Evolutionary conservation across 257 asterid genomes (phyloP).

Genomic region (Mentha longifolia): DNA sequence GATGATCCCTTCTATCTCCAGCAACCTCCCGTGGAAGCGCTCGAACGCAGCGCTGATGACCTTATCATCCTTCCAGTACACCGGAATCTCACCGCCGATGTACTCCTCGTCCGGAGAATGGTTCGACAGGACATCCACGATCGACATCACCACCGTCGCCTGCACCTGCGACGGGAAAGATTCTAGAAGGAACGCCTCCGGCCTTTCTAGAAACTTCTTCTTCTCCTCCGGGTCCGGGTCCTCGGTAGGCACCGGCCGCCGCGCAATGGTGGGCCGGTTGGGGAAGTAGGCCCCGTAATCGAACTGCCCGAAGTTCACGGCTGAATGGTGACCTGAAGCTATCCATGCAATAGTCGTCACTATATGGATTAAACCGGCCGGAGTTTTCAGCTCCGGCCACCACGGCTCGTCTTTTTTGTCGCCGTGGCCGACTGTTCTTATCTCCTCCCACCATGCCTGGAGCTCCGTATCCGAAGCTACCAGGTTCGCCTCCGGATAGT

Average conservation of each 20-base stretch:
- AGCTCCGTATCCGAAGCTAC: slow-evolving; percentile 62
- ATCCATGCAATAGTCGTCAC: slow-evolving; percentile 75
- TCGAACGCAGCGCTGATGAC: slow-evolving; percentile 54
- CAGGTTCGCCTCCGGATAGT: slow-evolving; percentile 45
- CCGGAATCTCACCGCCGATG: slow-evolving; percentile 47
- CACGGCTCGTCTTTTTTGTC: slow-evolving; percentile 77
- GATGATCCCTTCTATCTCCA: slow-evolving; percentile 68
- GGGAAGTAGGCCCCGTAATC: slow-evolving; percentile 71
- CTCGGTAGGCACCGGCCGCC: slow-evolving; percentile 65
- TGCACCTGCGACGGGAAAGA: slow-evolving; percentile 74
- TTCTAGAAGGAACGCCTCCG: slow-evolving; percentile 56
- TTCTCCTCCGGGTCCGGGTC: slow-evolving; percentile 50
- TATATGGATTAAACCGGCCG: slow-evolving; percentile 51
- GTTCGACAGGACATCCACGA: slow-evolving; percentile 64
- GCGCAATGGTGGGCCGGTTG: slow-evolving; percentile 68
- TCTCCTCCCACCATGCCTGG: slow-evolving; percentile 83
- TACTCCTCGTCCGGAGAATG: slow-evolving; percentile 93
- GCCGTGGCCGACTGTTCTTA: slow-evolving; percentile 62
- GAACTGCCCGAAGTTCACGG: slow-evolving; percentile 82
- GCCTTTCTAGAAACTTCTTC: slow-evolving; percentile 52
- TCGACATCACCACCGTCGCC: slow-evolving; percentile 54
- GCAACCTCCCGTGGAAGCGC: slow-evolving; percentile 49
- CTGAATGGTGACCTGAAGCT: slow-evolving; percentile 80
- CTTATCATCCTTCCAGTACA: slow-evolving; percentile 50
- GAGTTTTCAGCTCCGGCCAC: slow-evolving; percentile 73